Evolutionary conservation across 192 early-diverging fungal genomes (phyloP), one percentile per base, ranked within the genome.

Genomic region (Coemansia sp.): DNA sequence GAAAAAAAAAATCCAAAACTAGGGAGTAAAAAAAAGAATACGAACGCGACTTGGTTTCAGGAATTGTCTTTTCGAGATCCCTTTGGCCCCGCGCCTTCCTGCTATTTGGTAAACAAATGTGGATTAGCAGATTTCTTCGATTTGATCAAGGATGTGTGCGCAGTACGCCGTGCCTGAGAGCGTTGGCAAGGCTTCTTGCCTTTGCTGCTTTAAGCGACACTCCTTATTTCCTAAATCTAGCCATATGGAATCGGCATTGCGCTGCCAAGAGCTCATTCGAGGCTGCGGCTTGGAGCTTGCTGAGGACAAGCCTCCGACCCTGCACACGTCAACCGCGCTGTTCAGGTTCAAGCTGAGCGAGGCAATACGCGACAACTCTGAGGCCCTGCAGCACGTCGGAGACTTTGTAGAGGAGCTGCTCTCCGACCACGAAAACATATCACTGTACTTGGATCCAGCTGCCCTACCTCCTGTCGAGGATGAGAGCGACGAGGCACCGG

Each of bases 381-480:
- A 32, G 43, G 3, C 49, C 10, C 39, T 46, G 0, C 32, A 60
- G 47, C 20, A 35, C 5, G 17, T 76, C 4, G 67, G 60, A 22
- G 67, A 73, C 46, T 67, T 62, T 27, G 25, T 82, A 1, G 79
- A 73, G 35, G 43, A 68, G 27, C 62, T 82, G 4, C 61, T 82
- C 20, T 67, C 70, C 2, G 59, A 66, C 8, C 70, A 73, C 64
- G 66, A 72, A 4, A 35, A 51, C 22, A 71, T 82, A 22, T 37
- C 73, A 6, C 59, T 63, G 2, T 71, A 74, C 27, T 45, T 81
- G 7, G 70, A 76, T 20, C 73, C 79, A 57, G 62, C 69, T 9
- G 29, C 40, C 1, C n/a, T 60, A 20, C 14, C 36, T 12, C 15
- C 31, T 22, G 20, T 49, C 22, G 49, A 60, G 2, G 59, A 61